Base-by-base conservation (phyloP, 1,139 yeast genomes). In the Trichomonascaceae sp. region DNA sequence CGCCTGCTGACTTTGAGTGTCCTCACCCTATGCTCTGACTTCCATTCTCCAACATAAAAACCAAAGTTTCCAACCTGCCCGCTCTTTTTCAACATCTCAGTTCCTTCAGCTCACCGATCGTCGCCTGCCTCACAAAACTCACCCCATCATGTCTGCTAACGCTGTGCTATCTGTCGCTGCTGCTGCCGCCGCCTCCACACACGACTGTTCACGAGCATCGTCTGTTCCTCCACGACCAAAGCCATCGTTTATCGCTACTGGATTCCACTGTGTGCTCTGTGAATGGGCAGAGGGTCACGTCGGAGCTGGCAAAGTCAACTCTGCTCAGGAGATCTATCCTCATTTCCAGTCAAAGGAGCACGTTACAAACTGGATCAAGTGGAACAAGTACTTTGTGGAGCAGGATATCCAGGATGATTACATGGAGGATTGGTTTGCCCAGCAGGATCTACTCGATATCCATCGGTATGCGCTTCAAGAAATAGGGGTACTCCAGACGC, bases 341-440 rank as follows among this genome's bases (percentile, higher is more conserved):
- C 55, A 51, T 35, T 51, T 51, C 38, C 41, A 42, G 17, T 38
- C 53, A 14, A 39, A 41, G 16, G 31, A 42, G 5, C 55, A 51
- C 29, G 35, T 45, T 20, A 38, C 35, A 23, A 50, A 47, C 42
- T 50, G 50, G 47, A 37, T 37, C 25, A 36, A 41, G 16, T 51
- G 55, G 55, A 38, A 49, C 29, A 37, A 31, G 8, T 51, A 51
- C 34, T 41, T 43, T 34, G 39, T 40, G 15, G 52, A 49, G 36
- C 54, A 51, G 36, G 40, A 43, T 31, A 38, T 51, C 13, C 38
- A 48, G 15, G 47, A 45, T 17, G 55, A 51, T 38, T 51, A 51
- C 31, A 44, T 51, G 26, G 49, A 45, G 31, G 54, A 50, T 28
- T 51, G 55, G 55, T 42, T 51, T 9, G 43, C 42, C 30, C 52